A percentile compares a stretch with the other conserved stretches of the same genome.
Evolutionary conservation across 2,329 filamentous ascomycete species (phyloP).

Genomic region (Epichloe hybrida): DNA sequence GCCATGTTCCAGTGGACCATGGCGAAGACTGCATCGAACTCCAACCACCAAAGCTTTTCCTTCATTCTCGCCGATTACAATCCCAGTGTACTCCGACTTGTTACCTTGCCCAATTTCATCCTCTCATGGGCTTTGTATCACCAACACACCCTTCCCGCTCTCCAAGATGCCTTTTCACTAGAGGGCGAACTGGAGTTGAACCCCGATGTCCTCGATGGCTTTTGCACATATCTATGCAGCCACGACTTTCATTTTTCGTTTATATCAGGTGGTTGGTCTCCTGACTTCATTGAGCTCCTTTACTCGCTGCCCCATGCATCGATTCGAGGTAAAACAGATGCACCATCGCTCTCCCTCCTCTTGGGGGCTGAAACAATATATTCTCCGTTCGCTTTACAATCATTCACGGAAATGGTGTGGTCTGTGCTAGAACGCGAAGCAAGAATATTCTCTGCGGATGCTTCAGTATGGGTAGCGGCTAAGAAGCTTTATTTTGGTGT

Average conservation of each 20-base stretch:
- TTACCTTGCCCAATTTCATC: conserved; percentile 67
- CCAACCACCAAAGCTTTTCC: conserved; percentile 30
- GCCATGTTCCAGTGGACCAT: conserved; percentile 53
- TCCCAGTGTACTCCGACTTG: conserved; percentile 59
- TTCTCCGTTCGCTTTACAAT: conserved; percentile 54
- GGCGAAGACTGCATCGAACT: conserved; percentile 14
- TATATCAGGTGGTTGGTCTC: conserved; percentile 63
- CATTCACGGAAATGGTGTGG: conserved; percentile 56
- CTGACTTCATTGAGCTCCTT: conserved; percentile 48
- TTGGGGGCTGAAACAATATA: conserved; percentile 77
- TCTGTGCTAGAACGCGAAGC: conserved; percentile 38
- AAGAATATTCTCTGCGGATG: conserved; percentile 22
- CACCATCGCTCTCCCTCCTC: conserved; percentile 31
- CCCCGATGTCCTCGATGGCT: conserved; percentile 41
- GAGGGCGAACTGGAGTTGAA: conserved; percentile 53
- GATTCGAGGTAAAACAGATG: neutral
- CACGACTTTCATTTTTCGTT: conserved; percentile 47
- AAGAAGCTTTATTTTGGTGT: conserved; percentile 79
- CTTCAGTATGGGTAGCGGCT: conserved; percentile 55
- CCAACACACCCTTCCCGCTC: conserved; percentile 19
- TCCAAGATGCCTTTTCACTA: conserved; percentile 32
- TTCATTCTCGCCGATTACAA: conserved; percentile 72
- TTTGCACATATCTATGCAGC: conserved; percentile 37
- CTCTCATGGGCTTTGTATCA: conserved; percentile 50
- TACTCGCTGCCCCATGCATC: conserved; percentile 17